These are phyloP conservation scores for Crithidia mellificae DNA, from an alignment of 208 protist genomes.

Conservation along the genomic window DNA sequence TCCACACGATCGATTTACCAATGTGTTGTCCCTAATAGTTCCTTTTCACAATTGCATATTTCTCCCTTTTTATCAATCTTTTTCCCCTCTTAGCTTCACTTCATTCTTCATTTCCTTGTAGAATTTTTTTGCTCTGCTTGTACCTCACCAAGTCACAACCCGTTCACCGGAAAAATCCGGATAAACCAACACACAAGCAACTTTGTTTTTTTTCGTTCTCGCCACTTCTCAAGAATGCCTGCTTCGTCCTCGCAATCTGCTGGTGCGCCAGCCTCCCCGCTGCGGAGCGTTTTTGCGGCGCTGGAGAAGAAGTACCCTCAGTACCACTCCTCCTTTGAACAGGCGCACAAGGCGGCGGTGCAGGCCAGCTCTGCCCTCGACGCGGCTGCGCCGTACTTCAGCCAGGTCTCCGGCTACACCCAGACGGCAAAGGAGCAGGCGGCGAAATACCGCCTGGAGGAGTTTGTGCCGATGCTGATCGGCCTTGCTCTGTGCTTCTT, in stretches of 20 bases:
- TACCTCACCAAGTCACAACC: too few relatives aligned
- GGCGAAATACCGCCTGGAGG: slow-evolving; percentile 32
- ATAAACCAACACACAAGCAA: neutral
- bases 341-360: slow-evolving; percentile 27
- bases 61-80: too few relatives aligned
- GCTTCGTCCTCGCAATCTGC: neutral
- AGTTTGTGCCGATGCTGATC: slow-evolving; percentile 53
- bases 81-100: too few relatives aligned
- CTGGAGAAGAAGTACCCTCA: slow-evolving; percentile 56
- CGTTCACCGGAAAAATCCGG: too few relatives aligned
- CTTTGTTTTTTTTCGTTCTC: neutral
- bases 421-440: slow-evolving; percentile 21
- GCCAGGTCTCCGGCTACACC: slow-evolving; percentile 23
- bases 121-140: too few relatives aligned
- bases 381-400: slow-evolving; percentile 28
- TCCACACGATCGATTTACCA: too few relatives aligned
- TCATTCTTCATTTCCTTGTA: too few relatives aligned
- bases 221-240: neutral
- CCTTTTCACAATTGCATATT: too few relatives aligned
- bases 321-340: slow-evolving; percentile 32
- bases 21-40: too few relatives aligned
- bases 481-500: slow-evolving; percentile 83
- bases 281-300: slow-evolving; percentile 41
- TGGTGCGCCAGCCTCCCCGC: slow-evolving; percentile 11
- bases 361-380: slow-evolving; percentile 30